Percentiles rank a stretch among this genome's conserved stretches.
Evolutionary conservation across 495 filamentous ascomycete genomes (phyloP).

Genomic region (Penicillium lividum): DNA sequence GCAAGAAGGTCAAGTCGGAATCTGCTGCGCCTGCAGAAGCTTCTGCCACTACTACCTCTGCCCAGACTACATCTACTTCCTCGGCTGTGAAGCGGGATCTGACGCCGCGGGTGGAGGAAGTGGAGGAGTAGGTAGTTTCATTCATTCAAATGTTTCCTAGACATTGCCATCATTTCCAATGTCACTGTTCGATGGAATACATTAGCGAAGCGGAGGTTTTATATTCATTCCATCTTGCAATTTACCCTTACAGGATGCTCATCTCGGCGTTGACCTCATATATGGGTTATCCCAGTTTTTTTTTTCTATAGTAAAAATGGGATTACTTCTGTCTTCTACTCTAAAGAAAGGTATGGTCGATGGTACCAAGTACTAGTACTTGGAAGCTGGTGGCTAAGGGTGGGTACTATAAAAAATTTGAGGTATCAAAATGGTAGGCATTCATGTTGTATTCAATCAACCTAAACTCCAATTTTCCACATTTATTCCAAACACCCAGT

Average conservation of each 20-base stretch:
- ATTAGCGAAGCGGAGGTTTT: not conserved
- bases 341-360: no score
- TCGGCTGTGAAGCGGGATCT: conserved; percentile 50
- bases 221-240: not conserved
- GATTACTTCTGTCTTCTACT: not conserved
- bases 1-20: conserved; percentile 59
- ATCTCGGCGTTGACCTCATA: not conserved
- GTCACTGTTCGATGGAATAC: not conserved
- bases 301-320: not conserved
- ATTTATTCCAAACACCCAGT: not conserved
- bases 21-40: conserved; percentile 41
- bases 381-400: no score
- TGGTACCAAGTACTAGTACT: no score
- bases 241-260: not conserved
- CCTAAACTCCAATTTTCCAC: not conserved
- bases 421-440: not conserved
- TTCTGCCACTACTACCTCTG: conserved; percentile 60
- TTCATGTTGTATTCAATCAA: not conserved
- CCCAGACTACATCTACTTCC: conserved; percentile 52
- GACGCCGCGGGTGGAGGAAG: conserved; percentile 65
- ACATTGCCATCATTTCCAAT: not conserved
- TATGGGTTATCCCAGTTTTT: not conserved
- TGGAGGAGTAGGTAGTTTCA: conserved; percentile 59
- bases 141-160: not conserved
- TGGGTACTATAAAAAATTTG: no score